Evolutionary conservation across 768 basidiomycete species (phyloP), one percentile per base, ranked within the genome.

Genomic region (Dictyophora rubrovolvata): DNA sequence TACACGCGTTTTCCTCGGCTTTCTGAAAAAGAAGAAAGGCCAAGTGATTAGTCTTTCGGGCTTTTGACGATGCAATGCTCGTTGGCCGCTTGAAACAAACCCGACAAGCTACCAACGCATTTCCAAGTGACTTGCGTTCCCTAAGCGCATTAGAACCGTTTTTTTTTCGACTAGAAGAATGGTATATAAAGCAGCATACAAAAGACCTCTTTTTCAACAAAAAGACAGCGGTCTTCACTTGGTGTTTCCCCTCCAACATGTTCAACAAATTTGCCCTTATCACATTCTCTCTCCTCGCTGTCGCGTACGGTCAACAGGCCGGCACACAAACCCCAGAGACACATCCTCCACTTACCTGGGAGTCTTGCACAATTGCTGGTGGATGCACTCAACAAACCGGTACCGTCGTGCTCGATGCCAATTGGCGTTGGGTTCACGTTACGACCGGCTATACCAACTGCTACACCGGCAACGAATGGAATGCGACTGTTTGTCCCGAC

Each of bases 361-460:
- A 59, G 21, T 58, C 60, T 48, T 67, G 66, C 60, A 66, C 66
- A 2, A 20, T 20, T 1, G 42, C 28, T 7, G 60, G 60, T 23
- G 23, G 53, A 49, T 63, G 63, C 53, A 60, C 51, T 28, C 59
- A 33, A 21, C 51, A 54, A 21, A 8, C 22, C 1, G 61, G 57
- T 22, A 52, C 61, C 33, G 72, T 83, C 64, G 75, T 76, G 54
- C 73, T 83, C 68, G 80, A 82, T 66, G 60, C 75, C 59, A 80
- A 80, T 72, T 81, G 78, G 78, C 77, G 79, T 50, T 80, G 78
- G 78, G 63, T 74, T 53, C 67, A 69, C 62, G 62, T 56, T 51
- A 66, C 63, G 52, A 54, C 56, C 33, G 67, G 70, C 22, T 69
- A 63, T 56, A 71, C 68, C 62, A 72, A 71, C 65, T 72, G 71